These are phyloP conservation scores for Hibiscus mutabilis DNA, from an alignment of 345 rosid species.

Conservation along the genomic window DNA sequence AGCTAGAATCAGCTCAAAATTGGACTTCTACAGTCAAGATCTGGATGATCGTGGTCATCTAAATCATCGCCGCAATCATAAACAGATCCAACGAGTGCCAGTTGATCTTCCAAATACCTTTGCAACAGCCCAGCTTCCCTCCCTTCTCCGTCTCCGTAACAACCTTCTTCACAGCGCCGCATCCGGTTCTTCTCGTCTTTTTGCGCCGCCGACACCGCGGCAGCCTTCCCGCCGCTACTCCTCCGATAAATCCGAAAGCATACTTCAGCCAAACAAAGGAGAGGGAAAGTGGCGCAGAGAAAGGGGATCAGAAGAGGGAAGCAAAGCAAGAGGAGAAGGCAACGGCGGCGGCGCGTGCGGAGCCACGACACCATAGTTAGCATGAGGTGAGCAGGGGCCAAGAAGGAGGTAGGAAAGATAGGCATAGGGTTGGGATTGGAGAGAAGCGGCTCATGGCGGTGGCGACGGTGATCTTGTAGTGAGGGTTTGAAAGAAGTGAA, in stretches of 20 bases:
- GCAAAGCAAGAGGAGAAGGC: conserved; percentile 38
- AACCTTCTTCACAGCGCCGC: conserved; percentile 51
- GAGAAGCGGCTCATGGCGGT: conserved; percentile 6
- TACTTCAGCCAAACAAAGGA: conserved; percentile 44
- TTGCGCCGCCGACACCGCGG: neutral
- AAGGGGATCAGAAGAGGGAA: conserved; percentile 56
- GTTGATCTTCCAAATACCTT: conserved; percentile 65
- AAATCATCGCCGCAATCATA: conserved; percentile 40
- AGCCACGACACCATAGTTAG: conserved; percentile 37
- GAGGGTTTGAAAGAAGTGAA: neutral
- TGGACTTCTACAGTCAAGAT: conserved; percentile 28
- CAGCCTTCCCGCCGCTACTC: conserved; percentile 8
- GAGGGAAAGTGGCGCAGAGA: conserved; percentile 42
- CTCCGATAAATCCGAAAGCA: conserved; percentile 31
- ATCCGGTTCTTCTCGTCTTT: conserved; percentile 32
- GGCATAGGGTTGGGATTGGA: neutral
- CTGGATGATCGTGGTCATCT: conserved; percentile 2
- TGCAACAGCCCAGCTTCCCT: conserved; percentile 39
- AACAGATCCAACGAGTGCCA: conserved; percentile 42
- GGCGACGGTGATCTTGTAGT: conserved; percentile 2
- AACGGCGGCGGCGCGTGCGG: conserved; percentile 40
- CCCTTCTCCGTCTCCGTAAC: conserved; percentile 26
- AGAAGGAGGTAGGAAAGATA: neutral
- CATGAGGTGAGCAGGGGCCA: conserved; percentile 27
- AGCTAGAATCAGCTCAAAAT: conserved; percentile 28